Evolutionary conservation across 345 rosid species (phyloP).

Genomic region (Rhodamnia argentea): DNA sequence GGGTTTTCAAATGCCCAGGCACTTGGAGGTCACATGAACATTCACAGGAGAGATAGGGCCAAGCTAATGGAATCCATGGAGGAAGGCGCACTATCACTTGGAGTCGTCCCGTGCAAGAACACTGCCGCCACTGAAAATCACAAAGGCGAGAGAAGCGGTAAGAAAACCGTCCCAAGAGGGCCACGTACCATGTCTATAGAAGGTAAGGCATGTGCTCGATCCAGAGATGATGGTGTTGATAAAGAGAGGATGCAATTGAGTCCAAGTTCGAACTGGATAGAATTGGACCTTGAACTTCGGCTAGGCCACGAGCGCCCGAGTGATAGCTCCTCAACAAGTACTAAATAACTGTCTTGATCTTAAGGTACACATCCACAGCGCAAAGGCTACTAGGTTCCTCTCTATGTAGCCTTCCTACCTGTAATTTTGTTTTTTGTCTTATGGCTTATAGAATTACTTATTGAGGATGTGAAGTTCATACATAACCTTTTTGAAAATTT

Average conservation of each 20-base stretch:
- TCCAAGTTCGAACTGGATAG: conserved; percentile 13
- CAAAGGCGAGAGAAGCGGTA: neutral
- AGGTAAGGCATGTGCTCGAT: neutral
- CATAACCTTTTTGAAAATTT: neutral
- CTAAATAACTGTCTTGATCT: neutral
- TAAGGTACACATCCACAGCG: neutral
- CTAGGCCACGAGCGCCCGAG: conserved; percentile 35
- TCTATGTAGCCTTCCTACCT: neutral
- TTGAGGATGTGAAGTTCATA: neutral
- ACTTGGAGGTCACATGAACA: no score
- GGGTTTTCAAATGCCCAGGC: conserved; percentile 68
- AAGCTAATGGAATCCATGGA: conserved; percentile 22
- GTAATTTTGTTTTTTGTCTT: neutral
- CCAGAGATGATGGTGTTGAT: neutral
- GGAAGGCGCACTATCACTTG: conserved; percentile 3
- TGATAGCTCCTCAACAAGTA: neutral
- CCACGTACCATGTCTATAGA: conserved; percentile 2
- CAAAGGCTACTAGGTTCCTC: neutral
- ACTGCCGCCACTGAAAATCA: neutral
- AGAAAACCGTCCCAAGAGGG: neutral
- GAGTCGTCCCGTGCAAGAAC: neutral
- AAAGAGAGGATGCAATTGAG: neutral
- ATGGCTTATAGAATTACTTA: neutral
- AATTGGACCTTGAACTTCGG: conserved; percentile 61
- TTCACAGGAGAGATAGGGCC: conserved; percentile 55